These are phyloP conservation scores for Boletus edulis DNA, from an alignment of 768 basidiomycete genomes.

Conservation along the genomic window DNA sequence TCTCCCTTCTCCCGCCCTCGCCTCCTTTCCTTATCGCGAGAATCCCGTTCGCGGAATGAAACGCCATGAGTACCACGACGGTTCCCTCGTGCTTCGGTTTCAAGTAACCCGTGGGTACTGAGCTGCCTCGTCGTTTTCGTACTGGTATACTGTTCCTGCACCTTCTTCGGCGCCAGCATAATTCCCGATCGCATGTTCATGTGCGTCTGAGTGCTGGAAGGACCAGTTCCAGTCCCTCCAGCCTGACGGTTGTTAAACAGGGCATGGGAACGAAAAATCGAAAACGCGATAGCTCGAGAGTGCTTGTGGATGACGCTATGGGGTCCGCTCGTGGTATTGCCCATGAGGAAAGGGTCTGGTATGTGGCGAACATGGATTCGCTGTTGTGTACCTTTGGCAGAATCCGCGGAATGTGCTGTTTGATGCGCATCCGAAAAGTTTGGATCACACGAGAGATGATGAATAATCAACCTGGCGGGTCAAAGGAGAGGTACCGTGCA, in stretches of 20 bases:
- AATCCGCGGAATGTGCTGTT: slow-evolving; percentile 41
- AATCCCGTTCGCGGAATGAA: slow-evolving; percentile 17
- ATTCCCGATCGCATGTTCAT: slow-evolving; percentile 40
- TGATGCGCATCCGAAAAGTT: neutral
- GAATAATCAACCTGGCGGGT: neutral
- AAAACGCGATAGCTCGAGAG: slow-evolving; percentile 75
- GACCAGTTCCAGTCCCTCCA: neutral
- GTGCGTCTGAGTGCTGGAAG: slow-evolving; percentile 17
- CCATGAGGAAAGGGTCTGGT: slow-evolving; percentile 45
- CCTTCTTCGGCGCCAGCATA: slow-evolving; percentile 66
- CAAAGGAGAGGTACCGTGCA: slow-evolving; percentile 23
- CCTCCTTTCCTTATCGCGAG: slow-evolving; percentile 24
- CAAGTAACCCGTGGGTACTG: slow-evolving; percentile 63
- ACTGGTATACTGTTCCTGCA: slow-evolving; percentile 78
- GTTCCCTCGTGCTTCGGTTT: slow-evolving; percentile 34
- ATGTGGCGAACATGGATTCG: slow-evolving; percentile 62
- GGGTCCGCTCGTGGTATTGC: slow-evolving; percentile 51
- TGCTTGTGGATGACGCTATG: slow-evolving; percentile 76
- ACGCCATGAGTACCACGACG: slow-evolving; percentile 18
- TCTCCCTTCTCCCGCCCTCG: slow-evolving; percentile 19
- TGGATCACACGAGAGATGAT: neutral
- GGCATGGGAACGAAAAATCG: slow-evolving; percentile 64
- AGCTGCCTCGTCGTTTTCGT: slow-evolving; percentile 70
- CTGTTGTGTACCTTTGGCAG: slow-evolving; percentile 62
- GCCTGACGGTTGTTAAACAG: slow-evolving; percentile 19